phyloP scores from a whole-genome alignment of 73 alveolate genomes.

The Diophrys sp. region DNA sequence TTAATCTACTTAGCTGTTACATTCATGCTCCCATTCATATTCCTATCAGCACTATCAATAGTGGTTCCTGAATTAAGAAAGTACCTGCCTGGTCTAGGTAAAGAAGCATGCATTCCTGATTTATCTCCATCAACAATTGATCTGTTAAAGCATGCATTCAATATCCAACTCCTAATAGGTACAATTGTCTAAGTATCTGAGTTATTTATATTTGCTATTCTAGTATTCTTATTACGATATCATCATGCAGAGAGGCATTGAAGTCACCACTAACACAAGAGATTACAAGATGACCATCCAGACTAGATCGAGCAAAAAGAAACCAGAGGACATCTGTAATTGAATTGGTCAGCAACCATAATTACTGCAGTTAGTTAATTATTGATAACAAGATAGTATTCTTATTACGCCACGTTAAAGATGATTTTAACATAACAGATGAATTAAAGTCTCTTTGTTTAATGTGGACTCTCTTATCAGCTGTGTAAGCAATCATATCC shows the following conservation, averaged over 20 bases:
- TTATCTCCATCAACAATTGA: too few species aligned
- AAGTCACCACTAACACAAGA: too few species aligned
- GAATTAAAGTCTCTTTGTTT: not conserved
- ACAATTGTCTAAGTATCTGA: not conserved
- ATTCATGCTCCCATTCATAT: not conserved
- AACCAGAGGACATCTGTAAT: too few species aligned
- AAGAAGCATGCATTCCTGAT: too few species aligned
- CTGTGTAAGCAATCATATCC: not conserved
- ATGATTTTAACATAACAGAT: conserved; percentile 7
- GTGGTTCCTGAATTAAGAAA: not conserved
- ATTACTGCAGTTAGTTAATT: too few species aligned
- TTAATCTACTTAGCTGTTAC: not conserved
- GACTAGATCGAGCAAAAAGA: too few species aligned
- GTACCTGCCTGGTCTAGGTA: not conserved
- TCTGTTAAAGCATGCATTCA: not conserved
- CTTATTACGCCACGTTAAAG: conserved; percentile 1
- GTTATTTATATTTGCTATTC: not conserved
- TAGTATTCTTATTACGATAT: not conserved
- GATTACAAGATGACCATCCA: too few species aligned
- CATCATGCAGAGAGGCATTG: too few species aligned
- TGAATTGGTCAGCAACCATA: too few species aligned
- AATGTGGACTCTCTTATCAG: not conserved
- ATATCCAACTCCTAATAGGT: not conserved
- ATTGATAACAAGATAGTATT: too few species aligned
- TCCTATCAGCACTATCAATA: not conserved